A percentile compares a stretch with the other conserved stretches of the same genome.
Evolutionary conservation across 805 yeast species (phyloP).

Genomic region (Metschnikowia shivogae): DNA sequence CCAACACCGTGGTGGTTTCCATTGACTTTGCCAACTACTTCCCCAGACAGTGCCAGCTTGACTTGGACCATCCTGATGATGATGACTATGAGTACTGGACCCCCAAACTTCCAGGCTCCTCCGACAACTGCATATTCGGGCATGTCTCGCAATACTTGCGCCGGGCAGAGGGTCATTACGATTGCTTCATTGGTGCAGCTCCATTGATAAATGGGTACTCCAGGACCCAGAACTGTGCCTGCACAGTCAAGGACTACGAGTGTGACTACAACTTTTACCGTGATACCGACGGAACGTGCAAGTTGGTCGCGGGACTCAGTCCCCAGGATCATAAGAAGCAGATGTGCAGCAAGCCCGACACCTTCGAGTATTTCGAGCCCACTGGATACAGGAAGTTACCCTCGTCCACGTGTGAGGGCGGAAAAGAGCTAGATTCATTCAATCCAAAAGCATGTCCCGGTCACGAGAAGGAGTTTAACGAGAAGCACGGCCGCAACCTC

Average conservation of each 20-base stretch:
- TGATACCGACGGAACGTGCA: constrained; percentile 78
- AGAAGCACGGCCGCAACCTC: constrained; percentile 50
- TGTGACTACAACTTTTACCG: constrained; percentile 85
- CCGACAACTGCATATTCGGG: constrained; percentile 41
- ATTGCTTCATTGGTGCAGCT: constrained; percentile 70
- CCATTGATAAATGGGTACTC: constrained; percentile 54
- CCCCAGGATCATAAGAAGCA: constrained; percentile 59
- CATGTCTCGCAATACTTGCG: constrained; percentile 40
- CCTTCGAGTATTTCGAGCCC: constrained; percentile 73
- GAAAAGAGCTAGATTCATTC: constrained; percentile 64
- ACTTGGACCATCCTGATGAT: constrained; percentile 36
- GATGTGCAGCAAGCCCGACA: constrained; percentile 54
- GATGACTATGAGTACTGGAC: constrained; percentile 44
- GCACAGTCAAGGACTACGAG: constrained; percentile 84
- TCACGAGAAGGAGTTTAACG: constrained; percentile 58
- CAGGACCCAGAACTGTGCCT: constrained; percentile 64
- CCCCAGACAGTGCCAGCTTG: constrained; percentile 39
- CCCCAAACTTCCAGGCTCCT: constrained; percentile 33
- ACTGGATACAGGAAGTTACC: constrained; percentile 92
- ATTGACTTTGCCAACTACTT: constrained; percentile 36
- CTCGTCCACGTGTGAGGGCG: constrained; percentile 80
- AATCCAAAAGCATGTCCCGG: constrained; percentile 84
- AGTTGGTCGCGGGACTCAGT: constrained; percentile 66
- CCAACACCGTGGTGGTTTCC: constrained; percentile 39
- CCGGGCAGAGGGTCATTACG: constrained; percentile 41